Conservation (phyloP, 306 rosid genomes). For the Casuarina glauca region DNA sequence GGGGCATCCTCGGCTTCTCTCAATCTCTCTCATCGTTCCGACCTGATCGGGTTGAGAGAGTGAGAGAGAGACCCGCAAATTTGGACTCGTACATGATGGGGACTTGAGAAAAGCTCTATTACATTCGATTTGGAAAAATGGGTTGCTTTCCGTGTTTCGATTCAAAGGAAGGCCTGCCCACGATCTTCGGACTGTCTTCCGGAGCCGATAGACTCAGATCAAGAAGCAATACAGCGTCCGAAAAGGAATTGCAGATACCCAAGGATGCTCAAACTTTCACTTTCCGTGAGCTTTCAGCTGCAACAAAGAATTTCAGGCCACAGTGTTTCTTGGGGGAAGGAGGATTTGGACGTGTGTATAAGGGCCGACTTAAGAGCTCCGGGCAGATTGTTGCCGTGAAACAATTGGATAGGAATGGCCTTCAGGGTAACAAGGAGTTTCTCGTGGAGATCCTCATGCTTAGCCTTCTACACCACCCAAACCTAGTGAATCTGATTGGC, state of each 20-base stretch:
- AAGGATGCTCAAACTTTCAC: constrained; percentile 86
- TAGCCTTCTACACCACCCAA: too few relatives aligned
- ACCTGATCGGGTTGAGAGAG: constrained; percentile 21
- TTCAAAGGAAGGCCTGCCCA: constrained; percentile 59
- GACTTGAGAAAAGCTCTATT: background rate
- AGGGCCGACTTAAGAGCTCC: constrained; percentile 75
- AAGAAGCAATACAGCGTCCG: constrained; percentile 61
- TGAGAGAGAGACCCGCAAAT: constrained; percentile 8
- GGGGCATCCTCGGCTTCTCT: background rate
- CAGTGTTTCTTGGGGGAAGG: constrained; percentile 94
- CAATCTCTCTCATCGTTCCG: constrained; percentile 14
- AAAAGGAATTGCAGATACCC: constrained; percentile 59
- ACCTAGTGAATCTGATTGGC: too few relatives aligned
- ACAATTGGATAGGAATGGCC: too few relatives aligned
- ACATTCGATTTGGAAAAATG: constrained; percentile 47
- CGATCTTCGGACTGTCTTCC: constrained; percentile 64
- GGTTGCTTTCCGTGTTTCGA: constrained; percentile 95
- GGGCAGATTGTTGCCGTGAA: constrained; percentile 38
- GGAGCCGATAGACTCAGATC: constrained; percentile 65
- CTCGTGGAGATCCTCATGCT: too few relatives aligned
- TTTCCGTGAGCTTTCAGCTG: constrained; percentile 78
- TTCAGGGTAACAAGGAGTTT: too few relatives aligned
- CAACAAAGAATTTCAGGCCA: constrained; percentile 77
- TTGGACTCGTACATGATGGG: constrained; percentile 30
- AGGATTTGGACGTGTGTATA: constrained; percentile 92